Evolutionary conservation across 305 asterid genomes (phyloP), one percentile per base, ranked within the genome.

Genomic region (Fraxinus angustifolia): DNA sequence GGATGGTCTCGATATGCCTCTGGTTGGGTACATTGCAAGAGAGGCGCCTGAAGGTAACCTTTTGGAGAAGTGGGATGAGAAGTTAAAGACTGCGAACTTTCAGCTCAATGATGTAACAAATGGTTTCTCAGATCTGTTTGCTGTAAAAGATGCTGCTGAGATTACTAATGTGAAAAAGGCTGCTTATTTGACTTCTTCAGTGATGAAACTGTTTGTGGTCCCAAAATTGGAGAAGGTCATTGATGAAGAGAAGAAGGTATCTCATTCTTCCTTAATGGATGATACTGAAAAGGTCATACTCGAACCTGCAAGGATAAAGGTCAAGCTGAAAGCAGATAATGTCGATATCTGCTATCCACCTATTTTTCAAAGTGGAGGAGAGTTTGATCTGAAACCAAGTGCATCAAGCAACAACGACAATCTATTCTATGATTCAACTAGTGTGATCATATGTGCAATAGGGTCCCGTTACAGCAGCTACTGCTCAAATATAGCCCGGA

Each of bases 281-380:
- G 93, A 89, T 70, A 92, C 97, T 1, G 98, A 93, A 81, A 93
- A 88, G 84, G 95, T 89, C 45, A 90, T 93, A 72, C 80, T 83
- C 75, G 94, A 92, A 36, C 98, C 97, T 48, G 72, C 79, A 16
- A 90, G 83, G 84, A 87, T 92, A 31, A 86, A 86, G 33, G 93
- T 92, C 74, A 92, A 91, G 81, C 91, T 92, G 82, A 93, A 88
- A 84, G 91, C 96, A 80, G 97, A 92, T 8, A 93, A 92, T 83
- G 89, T 91, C 2, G 97, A 92, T 87, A 93, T 93, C 19, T 93
- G 97, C 82, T 90, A 91, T 84, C 97, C 96, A 33, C 97, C 97
- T 4, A 90, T 92, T 76, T 90, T 93, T 86, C 97, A 93, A 84
- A 93, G 97, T 76, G 98, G 98, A 71, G 97, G 93, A 26, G 81